Base-by-base conservation (phyloP, 352 stramenopile genomes). In the Albugo candida region DNA sequence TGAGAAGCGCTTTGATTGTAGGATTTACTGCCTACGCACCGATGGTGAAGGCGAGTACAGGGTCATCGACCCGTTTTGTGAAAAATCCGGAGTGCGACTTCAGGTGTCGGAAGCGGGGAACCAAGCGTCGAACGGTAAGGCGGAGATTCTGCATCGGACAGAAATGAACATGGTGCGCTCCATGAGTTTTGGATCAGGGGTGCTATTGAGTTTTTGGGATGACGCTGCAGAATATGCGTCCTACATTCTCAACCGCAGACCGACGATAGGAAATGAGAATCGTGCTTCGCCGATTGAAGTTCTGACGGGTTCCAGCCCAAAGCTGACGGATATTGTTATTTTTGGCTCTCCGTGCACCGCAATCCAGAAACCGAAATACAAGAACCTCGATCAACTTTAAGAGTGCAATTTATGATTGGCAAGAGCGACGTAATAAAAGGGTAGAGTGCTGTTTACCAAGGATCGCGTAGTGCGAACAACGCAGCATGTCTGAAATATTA, bases 21-120 rank as follows among this genome's bases (percentile, higher is more conserved):
- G 8, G 3, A 8, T 43, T 43, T 24, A 43, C 38, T 19, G 3
- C 17, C 38, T 43, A 3, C 38, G 8, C 3, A 43, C 38, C 20
- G 38, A 67, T 36, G 52, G 49, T 0, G 58, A 55, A 0, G 53
- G 52, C 0, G 55, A 72, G 45, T 69, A 61, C 27, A 0, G 16
- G 8, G 59, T 60, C 36, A 48, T 60, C 0, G 54, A 69, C 10
- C 36, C 63, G 0, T 65, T 67, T 14, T 67, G 63, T 20, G 47
- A 57, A 8, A 0, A 24, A 1, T 56, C 46, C 0, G 57, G 57
- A 1, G 49, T 69, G 0, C 27, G 27, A 0, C 19, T 59, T 0
- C 55, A 72, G 54, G 44, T 43, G 8, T 43, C 8, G 1, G 54
- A 72, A n/a, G 52, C 53, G 0, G 18, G 41, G 0, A 69, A 67